Percentiles rank a stretch among this genome's conserved stretches.
Conservation (phyloP, 139 green algal species). For the Yamagishiella unicocca region DNA sequence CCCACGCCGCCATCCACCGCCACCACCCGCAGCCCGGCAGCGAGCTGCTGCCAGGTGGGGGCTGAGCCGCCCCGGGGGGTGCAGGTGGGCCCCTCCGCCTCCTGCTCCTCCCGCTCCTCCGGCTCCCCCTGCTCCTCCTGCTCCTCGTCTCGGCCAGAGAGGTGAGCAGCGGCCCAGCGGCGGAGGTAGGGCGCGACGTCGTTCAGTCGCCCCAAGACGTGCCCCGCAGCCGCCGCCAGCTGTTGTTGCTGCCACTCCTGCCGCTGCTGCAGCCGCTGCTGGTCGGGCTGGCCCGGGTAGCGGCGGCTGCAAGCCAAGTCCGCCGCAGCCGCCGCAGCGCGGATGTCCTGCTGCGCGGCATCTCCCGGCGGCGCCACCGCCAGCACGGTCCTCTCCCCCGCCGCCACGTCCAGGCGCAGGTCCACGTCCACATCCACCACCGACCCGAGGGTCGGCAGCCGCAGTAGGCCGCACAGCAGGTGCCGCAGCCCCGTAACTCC, state of each 20-base stretch:
- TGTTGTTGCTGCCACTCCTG: neutral
- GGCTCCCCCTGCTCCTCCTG: no score
- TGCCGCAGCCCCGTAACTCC: neutral
- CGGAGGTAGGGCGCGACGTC: neutral
- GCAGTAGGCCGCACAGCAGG: conserved; percentile 2
- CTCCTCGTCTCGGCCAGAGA: no score
- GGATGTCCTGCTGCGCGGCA: no score
- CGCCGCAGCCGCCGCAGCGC: no score
- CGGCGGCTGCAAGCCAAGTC: no score
- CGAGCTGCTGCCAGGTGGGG: neutral
- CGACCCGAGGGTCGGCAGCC: conserved; percentile 14
- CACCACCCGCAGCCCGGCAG: neutral
- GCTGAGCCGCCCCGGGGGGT: no score
- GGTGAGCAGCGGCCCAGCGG: neutral
- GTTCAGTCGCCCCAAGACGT: conserved; percentile 5
- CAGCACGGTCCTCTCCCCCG: neutral
- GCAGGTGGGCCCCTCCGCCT: no score
- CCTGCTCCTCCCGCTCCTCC: no score
- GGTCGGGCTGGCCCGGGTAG: no score
- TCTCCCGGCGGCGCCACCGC: no score
- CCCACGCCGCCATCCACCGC: conserved; percentile 9
- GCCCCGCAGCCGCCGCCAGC: neutral
- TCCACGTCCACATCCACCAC: neutral
- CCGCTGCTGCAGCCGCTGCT: no score
- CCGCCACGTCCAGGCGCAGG: neutral